Evolutionary conservation across 352 stramenopile species (phyloP), one percentile per base, ranked within the genome.

Genomic region (Discostella stelligera): DNA sequence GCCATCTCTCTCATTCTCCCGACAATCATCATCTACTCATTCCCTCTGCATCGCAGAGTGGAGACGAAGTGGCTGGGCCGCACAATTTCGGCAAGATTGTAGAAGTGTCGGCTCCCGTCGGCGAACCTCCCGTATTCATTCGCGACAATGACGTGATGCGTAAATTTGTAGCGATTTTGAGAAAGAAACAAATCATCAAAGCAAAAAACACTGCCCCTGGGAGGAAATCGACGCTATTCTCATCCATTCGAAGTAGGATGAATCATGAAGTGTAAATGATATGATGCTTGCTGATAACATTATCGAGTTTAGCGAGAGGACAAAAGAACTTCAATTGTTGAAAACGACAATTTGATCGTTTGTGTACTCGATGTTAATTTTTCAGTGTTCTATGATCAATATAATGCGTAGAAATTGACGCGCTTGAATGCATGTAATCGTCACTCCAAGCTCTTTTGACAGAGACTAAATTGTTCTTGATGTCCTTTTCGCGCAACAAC

Each of bases 91-190:
- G 76, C 16, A 66, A 67, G 32, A 66, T 30, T 14, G 53, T 79
- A 18, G 66, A 79, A n/a, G 70, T 83, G 9, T 32, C 25, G 13
- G 69, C 76, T 23, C 76, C 76, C 20, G 8, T 83, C 8, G 76
- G 76, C 21, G 63, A 77, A 50, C 76, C 76, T 21, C 76, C 76
- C 20, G 76, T 83, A 20, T 83, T 83, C 32, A 68, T 71, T 50
- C 70, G 62, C 55, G 58, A 77, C 18, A 70, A 41, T 55, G 67
- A 73, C 25, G 55, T 61, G 14, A 74, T 82, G 49, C 58, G 41
- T 61, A n/a, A 49, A 13, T 71, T 82, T 25, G 62, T 82, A 14
- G 18, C 41, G 11, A 16, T 20, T 21, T 52, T 82, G 50, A 73
- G 50, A 52, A 20, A 49, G 18, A 74, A 74, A 41, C 53, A 54